phyloP scores from a whole-genome alignment of 2,329 filamentous ascomycete genomes.

The Fusarium clavum region DNA sequence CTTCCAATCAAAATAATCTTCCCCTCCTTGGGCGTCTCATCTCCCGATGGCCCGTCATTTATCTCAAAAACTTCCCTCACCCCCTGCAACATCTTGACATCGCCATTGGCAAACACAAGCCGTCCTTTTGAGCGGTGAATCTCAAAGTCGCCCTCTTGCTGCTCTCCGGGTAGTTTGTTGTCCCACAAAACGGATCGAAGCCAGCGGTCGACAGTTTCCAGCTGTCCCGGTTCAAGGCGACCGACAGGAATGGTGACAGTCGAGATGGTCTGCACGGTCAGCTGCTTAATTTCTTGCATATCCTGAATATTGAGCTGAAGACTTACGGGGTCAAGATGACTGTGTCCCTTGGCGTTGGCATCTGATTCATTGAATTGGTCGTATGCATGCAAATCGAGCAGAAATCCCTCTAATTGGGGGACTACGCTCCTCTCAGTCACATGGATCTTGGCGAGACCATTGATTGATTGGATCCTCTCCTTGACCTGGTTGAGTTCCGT shows the following conservation, averaged over 20 bases:
- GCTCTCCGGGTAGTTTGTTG: constrained; percentile 64
- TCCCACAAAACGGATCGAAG: constrained; percentile 89
- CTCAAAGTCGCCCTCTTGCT: constrained; percentile 67
- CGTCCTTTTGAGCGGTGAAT: constrained; percentile 91
- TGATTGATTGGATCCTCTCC: constrained; percentile 83
- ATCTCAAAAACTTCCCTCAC: constrained; percentile 96
- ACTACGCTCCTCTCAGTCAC: constrained; percentile 84
- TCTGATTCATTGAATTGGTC: constrained; percentile 81
- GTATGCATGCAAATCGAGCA: constrained; percentile 94
- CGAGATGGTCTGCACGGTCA: constrained; percentile 75
- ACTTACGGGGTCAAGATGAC: constrained; percentile 86
- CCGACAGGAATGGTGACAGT: constrained; percentile 80
- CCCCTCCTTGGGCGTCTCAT: constrained; percentile 53
- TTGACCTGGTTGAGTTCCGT: constrained; percentile 76
- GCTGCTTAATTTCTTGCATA: constrained; percentile 8
- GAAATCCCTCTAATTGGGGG: constrained; percentile 83
- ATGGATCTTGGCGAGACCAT: constrained; percentile 86
- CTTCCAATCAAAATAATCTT: constrained; percentile 75
- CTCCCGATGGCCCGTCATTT: constrained; percentile 67
- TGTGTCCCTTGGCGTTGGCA: constrained; percentile 81
- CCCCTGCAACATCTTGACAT: constrained; percentile 84
- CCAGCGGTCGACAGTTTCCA: constrained; percentile 81
- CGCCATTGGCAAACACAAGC: constrained; percentile 72
- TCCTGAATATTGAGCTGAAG: constrained; percentile 1
- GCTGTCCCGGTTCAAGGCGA: constrained; percentile 64